phyloP scores from a whole-genome alignment of 164 flowering plant genomes.

The Berberis vulgaris region DNA sequence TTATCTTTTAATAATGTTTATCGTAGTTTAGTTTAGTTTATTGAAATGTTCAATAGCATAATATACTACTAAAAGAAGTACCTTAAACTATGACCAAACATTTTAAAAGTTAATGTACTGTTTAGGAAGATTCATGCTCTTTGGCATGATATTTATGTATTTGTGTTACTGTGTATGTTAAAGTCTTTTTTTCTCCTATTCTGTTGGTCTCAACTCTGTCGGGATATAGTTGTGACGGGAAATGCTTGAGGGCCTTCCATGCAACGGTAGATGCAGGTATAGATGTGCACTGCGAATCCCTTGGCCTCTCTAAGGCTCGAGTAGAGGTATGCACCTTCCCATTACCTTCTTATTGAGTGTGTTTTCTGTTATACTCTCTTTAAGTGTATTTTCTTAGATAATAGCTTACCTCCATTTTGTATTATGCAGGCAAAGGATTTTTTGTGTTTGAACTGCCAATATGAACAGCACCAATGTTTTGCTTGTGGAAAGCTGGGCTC shows the following conservation, averaged over 20 bases:
- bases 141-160: too few relatives aligned
- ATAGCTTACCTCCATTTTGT: neutral
- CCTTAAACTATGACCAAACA: too few relatives aligned
- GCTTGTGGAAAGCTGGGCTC: conserved; percentile 74
- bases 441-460: conserved; percentile 60
- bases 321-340: conserved; percentile 38
- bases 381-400: neutral
- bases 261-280: conserved; percentile 48
- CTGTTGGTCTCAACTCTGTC: neutral
- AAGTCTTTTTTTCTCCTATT: neutral
- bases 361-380: neutral
- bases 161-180: neutral
- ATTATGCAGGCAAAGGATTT: conserved; percentile 16
- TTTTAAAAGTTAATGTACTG: too few relatives aligned
- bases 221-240: conserved; percentile 69
- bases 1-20: too few relatives aligned
- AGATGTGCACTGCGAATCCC: conserved; percentile 45
- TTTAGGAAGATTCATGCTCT: too few relatives aligned
- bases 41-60: too few relatives aligned
- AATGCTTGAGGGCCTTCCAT: conserved; percentile 81
- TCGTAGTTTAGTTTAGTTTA: too few relatives aligned
- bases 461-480: conserved; percentile 72
- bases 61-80: too few relatives aligned
- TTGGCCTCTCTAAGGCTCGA: conserved; percentile 39
- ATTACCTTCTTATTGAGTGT: neutral